Base-by-base conservation (phyloP, 2,329 filamentous ascomycete species). In the Nannizzia gypsea region DNA sequence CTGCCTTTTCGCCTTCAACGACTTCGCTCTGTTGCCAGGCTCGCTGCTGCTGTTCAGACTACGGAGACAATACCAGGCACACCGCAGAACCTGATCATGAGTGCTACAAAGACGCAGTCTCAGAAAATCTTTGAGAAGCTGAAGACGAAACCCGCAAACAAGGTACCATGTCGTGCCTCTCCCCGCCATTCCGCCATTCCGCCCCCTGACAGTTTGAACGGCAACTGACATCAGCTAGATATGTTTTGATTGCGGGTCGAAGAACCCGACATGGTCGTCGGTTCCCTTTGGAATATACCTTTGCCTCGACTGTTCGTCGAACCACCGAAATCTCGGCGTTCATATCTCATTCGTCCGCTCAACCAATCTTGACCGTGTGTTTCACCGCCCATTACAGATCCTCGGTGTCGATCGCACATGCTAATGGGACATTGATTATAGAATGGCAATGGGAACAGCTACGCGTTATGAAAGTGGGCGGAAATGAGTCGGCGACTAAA, bases 391-490 rank as follows among this genome's bases (percentile, higher is more conserved):
- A 24, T 42, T 26, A 42, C 4, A 31, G 22, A 52, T 50, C 24
- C 24, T 31, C 40, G n/a, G 15, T 22, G 26, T 60, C 15, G 34
- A n/a, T 42, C 24, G 22, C 56, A 42, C 38, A 60, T 50, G 55
- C 68, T 71, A 64, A 73, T 60, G 24, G n/a, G 55, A 42, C 15
- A 42, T 42, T 52, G 26, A 28, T 34, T 52, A 40, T 68, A 89
- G 86, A 89, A 79, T 99, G 93, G 93, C 90, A 96, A 88, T 99
- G 93, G 93, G 90, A 96, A 67, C 93, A 99, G 74, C 82, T 99
- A 62, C 88, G 93, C 58, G 76, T 92, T 61, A 97, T 99, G 92
- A 99, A 99, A 78, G 90, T 97, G 15, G 93, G 93, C 65, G 93
- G 93, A 61, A 99, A 99, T 71, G 92, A 97, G 76, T 96, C 90